Conservation (phyloP, 2,329 filamentous ascomycete species). For the Xylaria sp. region DNA sequence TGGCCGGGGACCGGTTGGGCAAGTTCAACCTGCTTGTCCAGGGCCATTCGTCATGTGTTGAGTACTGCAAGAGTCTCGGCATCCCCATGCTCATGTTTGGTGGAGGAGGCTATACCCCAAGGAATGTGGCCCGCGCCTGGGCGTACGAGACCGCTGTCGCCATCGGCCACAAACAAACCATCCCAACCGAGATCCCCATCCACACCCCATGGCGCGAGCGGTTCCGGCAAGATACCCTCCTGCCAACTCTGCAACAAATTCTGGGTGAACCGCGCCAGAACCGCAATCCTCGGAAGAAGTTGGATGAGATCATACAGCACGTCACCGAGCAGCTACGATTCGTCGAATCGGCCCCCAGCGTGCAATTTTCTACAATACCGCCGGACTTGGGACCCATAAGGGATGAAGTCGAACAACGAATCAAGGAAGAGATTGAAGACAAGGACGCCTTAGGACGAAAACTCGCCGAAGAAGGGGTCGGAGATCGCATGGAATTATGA, state of each 20-base stretch:
- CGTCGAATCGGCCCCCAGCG: constrained; percentile 81
- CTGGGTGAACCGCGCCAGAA: constrained; percentile 72
- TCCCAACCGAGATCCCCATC: constrained; percentile 72
- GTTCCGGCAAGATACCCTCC: constrained; percentile 85
- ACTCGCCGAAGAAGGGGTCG: constrained; percentile 60
- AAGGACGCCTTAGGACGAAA: constrained; percentile 56
- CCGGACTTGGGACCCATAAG: constrained; percentile 71
- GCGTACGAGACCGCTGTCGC: constrained; percentile 94
- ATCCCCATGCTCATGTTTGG: constrained; percentile 89
- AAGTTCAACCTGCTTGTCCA: constrained; percentile 97
- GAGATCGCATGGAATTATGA: constrained; percentile 56
- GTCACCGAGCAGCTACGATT: constrained; percentile 87
- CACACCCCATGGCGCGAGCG: constrained; percentile 86
- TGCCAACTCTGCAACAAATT: constrained; percentile 79
- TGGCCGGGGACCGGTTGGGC: constrained; percentile 90
- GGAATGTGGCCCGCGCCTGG: constrained; percentile 96
- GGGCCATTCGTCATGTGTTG: constrained; percentile 89
- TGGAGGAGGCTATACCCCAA: constrained; percentile 92
- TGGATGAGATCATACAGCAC: constrained; percentile 75
- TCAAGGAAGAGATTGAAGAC: constrained; percentile 67
- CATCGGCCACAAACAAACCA: constrained; percentile 71
- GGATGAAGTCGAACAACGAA: constrained; percentile 68
- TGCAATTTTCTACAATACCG: constrained; percentile 80
- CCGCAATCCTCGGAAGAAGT: constrained; percentile 74
- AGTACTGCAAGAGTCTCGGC: constrained; percentile 79